These are phyloP conservation scores for Colletotrichum sp. DNA, from an alignment of 2,329 filamentous ascomycete species.

Conservation along the genomic window DNA sequence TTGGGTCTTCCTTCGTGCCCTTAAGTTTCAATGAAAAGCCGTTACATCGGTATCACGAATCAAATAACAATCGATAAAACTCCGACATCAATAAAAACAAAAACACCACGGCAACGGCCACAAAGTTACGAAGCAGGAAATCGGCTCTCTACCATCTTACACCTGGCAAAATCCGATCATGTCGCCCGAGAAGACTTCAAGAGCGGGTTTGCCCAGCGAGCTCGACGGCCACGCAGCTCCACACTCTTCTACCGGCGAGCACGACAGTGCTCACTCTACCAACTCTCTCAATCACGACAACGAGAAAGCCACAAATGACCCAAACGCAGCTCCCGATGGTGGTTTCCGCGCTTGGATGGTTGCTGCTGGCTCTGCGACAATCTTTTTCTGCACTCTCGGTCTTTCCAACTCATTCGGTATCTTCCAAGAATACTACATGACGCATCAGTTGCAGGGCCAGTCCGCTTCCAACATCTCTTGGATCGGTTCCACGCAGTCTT, in stretches of 20 bases:
- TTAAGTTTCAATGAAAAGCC: not conserved
- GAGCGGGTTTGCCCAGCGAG: not conserved
- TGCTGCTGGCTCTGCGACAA: conserved; percentile 23
- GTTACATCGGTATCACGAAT: not conserved
- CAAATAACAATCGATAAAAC: not conserved
- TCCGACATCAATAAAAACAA: not conserved
- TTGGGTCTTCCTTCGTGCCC: not conserved
- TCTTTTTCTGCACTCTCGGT: conserved; percentile 37
- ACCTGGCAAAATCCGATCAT: not conserved
- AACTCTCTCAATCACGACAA: not conserved
- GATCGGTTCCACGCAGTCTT: conserved; percentile 37
- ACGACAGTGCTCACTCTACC: not conserved
- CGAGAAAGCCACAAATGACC: not conserved
- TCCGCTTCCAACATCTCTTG: conserved; percentile 35
- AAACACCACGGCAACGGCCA: not conserved
- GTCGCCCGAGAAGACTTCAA: not conserved
- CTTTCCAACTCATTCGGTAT: conserved; percentile 42
- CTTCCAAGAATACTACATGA: conserved; percentile 37
- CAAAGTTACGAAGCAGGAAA: not conserved
- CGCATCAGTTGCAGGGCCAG: conserved; percentile 28
- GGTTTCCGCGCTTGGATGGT: conserved; percentile 34
- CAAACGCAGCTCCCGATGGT: conserved; percentile 22
- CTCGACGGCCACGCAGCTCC: not conserved
- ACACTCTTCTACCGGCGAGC: not conserved
- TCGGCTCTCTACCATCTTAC: not conserved